phyloP scores from a whole-genome alignment of 2,329 filamentous ascomycete genomes.

The Botrytis hyacinthi region DNA sequence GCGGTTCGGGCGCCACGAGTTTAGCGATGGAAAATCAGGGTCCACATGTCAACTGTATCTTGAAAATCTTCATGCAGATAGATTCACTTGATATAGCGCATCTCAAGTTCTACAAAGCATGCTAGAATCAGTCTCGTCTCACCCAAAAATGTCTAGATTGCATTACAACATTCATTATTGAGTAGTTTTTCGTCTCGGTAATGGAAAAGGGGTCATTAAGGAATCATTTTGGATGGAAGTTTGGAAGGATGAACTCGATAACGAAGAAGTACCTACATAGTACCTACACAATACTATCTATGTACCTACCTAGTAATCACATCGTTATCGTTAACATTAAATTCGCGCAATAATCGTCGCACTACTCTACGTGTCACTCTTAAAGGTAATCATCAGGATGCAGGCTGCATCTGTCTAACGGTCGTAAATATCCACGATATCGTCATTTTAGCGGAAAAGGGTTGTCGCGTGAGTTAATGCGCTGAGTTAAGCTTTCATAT shows the following conservation, averaged over 20 bases:
- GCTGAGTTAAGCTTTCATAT: background rate
- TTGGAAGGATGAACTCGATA: background rate
- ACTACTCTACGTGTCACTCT: background rate
- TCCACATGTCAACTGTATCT: background rate
- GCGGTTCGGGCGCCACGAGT: constrained; percentile 7
- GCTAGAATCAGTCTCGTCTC: background rate
- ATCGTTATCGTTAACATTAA: background rate
- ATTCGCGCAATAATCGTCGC: constrained; percentile 5
- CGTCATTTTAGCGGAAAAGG: background rate
- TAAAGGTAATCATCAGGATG: background rate
- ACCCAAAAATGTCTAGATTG: background rate
- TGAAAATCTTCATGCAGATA: background rate
- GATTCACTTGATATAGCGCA: background rate
- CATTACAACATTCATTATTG: background rate
- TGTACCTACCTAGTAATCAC: background rate
- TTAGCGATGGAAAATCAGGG: background rate
- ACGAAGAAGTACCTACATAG: background rate
- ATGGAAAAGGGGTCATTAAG: background rate
- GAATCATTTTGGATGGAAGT: no score
- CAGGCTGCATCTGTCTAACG: background rate
- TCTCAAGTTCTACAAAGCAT: background rate
- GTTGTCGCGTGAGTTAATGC: constrained; percentile 10
- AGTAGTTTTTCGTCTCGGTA: background rate
- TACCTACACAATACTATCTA: background rate
- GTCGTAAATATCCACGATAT: background rate